Evolutionary conservation across 805 yeast species (phyloP).

Genomic region (Dipodascus geniculatus): DNA sequence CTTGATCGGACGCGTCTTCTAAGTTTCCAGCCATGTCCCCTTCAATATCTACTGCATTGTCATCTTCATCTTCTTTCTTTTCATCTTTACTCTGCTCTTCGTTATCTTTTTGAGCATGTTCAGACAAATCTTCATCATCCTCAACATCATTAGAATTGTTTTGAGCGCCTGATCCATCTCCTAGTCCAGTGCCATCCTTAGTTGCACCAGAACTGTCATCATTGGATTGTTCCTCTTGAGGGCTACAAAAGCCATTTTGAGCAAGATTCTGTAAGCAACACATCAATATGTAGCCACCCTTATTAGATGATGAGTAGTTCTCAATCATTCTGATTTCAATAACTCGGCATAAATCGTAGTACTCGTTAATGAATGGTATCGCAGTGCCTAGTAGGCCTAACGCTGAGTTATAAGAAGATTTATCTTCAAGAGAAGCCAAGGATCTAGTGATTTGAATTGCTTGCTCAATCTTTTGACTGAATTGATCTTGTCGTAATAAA

Average conservation of each 20-base stretch:
- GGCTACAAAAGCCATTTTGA: slow-evolving; percentile 83
- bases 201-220: slow-evolving; percentile 48
- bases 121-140: slow-evolving; percentile 82
- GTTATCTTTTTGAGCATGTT: slow-evolving; percentile 59
- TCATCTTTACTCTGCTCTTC: slow-evolving; percentile 49
- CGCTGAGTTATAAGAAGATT: slow-evolving; percentile 28
- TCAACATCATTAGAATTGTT: slow-evolving; percentile 76
- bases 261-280: slow-evolving; percentile 48
- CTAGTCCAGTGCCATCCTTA: slow-evolving; percentile 83
- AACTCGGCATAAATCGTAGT: slow-evolving; percentile 35
- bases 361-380: slow-evolving; percentile 52
- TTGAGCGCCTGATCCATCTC: slow-evolving; percentile 84
- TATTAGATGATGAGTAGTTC: slow-evolving; percentile 43
- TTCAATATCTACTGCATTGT: slow-evolving; percentile 82
- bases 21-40: slow-evolving; percentile 95
- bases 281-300: slow-evolving; percentile 50
- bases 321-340: slow-evolving; percentile 34
- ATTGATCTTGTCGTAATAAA: slow-evolving; percentile 29
- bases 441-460: slow-evolving; percentile 28
- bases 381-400: slow-evolving; percentile 37
- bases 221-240: slow-evolving; percentile 59
- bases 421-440: slow-evolving; percentile 28
- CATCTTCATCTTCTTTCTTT: slow-evolving; percentile 42
- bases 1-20: slow-evolving; percentile 61
- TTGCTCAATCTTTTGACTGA: slow-evolving; percentile 27